A percentile compares a stretch with the other conserved stretches of the same genome.
phyloP scores from a whole-genome alignment of 768 basidiomycete species.

The Gautieria morchelliformis region DNA sequence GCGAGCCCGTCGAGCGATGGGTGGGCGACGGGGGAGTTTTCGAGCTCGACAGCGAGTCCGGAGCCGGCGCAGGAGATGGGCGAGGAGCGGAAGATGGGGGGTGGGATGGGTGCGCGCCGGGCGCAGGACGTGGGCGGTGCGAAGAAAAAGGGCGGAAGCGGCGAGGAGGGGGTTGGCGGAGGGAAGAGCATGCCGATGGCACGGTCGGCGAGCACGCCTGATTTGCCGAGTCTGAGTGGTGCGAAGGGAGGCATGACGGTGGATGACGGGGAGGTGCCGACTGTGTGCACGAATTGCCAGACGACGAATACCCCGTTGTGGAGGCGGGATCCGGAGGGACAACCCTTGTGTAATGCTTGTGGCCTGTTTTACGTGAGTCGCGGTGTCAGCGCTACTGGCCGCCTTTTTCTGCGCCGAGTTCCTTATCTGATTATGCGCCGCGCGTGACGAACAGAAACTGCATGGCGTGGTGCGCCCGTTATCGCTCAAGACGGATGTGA shows the following conservation, averaged over 20 bases:
- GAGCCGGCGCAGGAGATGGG: constrained; percentile 1
- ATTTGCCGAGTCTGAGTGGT: constrained; percentile 26
- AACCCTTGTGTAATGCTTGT: constrained; percentile 88
- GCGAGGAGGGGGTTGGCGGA: constrained; percentile 11
- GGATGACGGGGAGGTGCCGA: constrained; percentile 39
- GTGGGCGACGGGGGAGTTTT: constrained; percentile 74
- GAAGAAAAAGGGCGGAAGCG: constrained; percentile 9
- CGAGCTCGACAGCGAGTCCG: constrained; percentile 39
- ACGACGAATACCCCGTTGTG: constrained; percentile 93
- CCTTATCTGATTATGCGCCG: not conserved
- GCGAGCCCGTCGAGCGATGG: constrained; percentile 76
- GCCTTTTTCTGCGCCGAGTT: not conserved
- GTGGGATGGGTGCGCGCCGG: not conserved
- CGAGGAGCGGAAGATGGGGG: not conserved
- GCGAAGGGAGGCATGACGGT: constrained; percentile 18
- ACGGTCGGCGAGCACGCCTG: constrained; percentile 62
- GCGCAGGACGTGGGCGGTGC: not conserved
- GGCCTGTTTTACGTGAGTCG: constrained; percentile 82
- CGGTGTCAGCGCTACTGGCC: not conserved
- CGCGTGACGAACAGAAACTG: constrained; percentile 56
- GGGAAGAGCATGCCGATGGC: constrained; percentile 26
- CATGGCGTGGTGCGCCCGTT: constrained; percentile 92
- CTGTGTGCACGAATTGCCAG: constrained; percentile 88
- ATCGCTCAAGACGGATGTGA: constrained; percentile 93
- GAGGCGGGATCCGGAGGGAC: constrained; percentile 88